Evolutionary conservation across 805 yeast species (phyloP), one percentile per base, ranked within the genome.

Genomic region (Wickerhamomyces queroliae): DNA sequence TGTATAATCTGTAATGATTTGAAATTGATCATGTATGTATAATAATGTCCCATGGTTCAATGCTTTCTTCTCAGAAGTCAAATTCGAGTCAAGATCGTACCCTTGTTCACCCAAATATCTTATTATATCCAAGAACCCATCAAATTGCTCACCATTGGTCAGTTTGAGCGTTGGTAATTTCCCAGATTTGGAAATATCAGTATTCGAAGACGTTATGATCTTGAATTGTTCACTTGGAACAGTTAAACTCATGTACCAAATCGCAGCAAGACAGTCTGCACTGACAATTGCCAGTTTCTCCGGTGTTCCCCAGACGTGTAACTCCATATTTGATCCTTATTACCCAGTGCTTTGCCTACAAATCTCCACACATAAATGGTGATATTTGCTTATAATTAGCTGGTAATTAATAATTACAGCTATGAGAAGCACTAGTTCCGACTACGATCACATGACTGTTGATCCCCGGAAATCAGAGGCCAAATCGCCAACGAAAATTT

Each of bases 201-300:
- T 70, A 52, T 82, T 80, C 39, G 76, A 74, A 2, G 85, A 77
- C 2, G 80, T 69, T 8, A 77, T 69, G 2, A 82, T 53, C 27
- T 59, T 62, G 43, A 47, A 42, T n/a, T 27, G 54, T 36, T 23
- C 33, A 26, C 35, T 45, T 0, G 48, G 48, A 22, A 41, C 61
- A 48, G 37, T 56, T 36, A 48, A 47, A 32, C 40, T 35, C n/a
- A 72, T 51, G 29, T 70, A 59, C 72, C 76, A 70, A 0, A 62
- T 52, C 5, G 65, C 45, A 0, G 82, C 82, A 12, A 74, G 41
- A 9, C 74, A 69, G 37, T 75, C 78, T 0, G 81, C 74, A 29
- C 74, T 74, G 30, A 77, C 66, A 3, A 67, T 50, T 0, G 80
- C 72, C 1, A 72, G 50, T 29, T 52, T 48, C 0, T 18, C 39